A percentile compares a stretch with the other conserved stretches of the same genome.
Conservation (phyloP, 306 rosid species). For the Sechiopsis laciniata region DNA sequence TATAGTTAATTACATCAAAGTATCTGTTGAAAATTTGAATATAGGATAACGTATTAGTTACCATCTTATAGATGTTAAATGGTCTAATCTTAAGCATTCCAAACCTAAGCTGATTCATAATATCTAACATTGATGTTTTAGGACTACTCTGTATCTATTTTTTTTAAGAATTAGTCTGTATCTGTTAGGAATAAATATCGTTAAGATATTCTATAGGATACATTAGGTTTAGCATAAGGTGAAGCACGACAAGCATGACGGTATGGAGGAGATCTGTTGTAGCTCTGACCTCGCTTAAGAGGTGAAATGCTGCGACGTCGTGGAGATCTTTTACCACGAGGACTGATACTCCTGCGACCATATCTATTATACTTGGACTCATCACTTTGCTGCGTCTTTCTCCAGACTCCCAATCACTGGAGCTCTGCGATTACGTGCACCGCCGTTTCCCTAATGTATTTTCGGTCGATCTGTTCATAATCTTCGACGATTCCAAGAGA, state of each 20-base stretch:
- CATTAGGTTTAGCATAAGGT: constrained; percentile 88
- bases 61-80: too few relatives aligned
- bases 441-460: neutral
- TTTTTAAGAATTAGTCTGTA: too few relatives aligned
- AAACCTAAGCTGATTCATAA: too few relatives aligned
- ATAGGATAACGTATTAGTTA: too few relatives aligned
- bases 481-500: neutral
- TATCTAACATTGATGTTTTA: too few relatives aligned
- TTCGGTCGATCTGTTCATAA: neutral
- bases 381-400: neutral
- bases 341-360: constrained; percentile 67
- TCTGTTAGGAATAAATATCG: too few relatives aligned
- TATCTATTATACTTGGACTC: too few relatives aligned
- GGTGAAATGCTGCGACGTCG: constrained; percentile 67
- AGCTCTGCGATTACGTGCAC: constrained; percentile 8
- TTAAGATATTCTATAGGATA: too few relatives aligned
- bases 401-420: neutral
- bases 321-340: constrained; percentile 72
- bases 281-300: constrained; percentile 61
- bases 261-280: constrained; percentile 88
- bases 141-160: too few relatives aligned
- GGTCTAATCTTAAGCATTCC: too few relatives aligned
- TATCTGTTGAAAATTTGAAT: too few relatives aligned
- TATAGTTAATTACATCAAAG: too few relatives aligned
- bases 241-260: constrained; percentile 66